phyloP scores from a whole-genome alignment of 169 alveolate species.

The Plasmodium berghei region DNA sequence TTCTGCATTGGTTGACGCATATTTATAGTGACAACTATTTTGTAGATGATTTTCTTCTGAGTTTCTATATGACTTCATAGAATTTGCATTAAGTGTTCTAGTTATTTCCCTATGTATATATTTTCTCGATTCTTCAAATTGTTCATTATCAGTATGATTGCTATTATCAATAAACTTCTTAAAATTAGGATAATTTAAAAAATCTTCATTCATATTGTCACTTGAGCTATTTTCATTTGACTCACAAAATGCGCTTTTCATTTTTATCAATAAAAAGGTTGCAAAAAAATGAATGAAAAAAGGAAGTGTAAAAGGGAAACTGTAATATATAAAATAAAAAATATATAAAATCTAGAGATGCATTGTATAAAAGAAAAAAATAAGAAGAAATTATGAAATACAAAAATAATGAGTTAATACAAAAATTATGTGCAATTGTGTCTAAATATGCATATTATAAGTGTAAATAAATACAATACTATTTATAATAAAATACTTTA shows the following conservation, averaged over 20 bases:
- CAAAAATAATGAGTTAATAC: neutral
- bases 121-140: slow-evolving; percentile 73
- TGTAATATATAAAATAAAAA: neutral
- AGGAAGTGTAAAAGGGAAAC: neutral
- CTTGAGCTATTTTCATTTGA: slow-evolving; percentile 16
- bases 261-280: slow-evolving; percentile 21
- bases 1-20: slow-evolving; percentile 7
- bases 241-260: slow-evolving; percentile 27
- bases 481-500: no score
- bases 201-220: slow-evolving; percentile 56
- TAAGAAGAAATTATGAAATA: neutral
- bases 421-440: neutral
- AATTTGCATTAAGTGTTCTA: slow-evolving; percentile 66
- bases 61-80: slow-evolving; percentile 24
- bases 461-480: no score
- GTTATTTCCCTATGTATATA: slow-evolving; percentile 73
- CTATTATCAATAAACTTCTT: slow-evolving; percentile 35
- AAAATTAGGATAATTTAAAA: slow-evolving; percentile 64
- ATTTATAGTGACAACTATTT: slow-evolving; percentile 1
- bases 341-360: neutral
- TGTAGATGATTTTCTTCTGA: slow-evolving; percentile 14
- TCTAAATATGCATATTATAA: no score
- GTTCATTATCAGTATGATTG: slow-evolving; percentile 37
- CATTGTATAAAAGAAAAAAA: neutral
- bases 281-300: slow-evolving; percentile 4